Evolutionary conservation across 164 flowering plant genomes (phyloP), one percentile per base, ranked within the genome.

Genomic region (Vitis labrusca): DNA sequence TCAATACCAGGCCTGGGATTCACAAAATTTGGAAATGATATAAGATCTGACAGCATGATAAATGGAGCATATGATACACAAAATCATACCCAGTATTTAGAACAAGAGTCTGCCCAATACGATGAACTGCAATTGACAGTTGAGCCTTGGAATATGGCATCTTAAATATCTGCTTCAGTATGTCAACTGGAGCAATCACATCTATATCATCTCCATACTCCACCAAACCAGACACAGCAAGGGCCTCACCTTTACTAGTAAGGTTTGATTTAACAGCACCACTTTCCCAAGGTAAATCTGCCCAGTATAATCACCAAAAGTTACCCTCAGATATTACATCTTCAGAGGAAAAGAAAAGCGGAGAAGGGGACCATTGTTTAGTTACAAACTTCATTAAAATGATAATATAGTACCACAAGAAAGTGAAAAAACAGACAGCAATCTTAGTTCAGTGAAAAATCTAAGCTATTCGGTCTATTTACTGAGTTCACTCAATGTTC

Each of bases 121-220:
- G 97, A 57, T 81, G 91, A 69, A 95, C 98, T 15, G 96, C 98
- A 79, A 95, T 82, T 14, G 99, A 95, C 66, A 95, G 65, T 29
- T 92, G 93, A 77, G 91, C 91, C 80, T 86, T 95, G 55, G 99
- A 83, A 74, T 95, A 95, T 17, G 99, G 99, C 73, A 95, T 95
- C 82, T 92, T 92, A 81, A 95, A 95, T n/a, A 95, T 91, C 74
- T 95, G 99, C 82, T 95, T 95, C 72, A 92, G 64, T 76, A 95
- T 87, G 71, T 95, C 99, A 78, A 90, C 79, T 12, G 98, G 91
- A 63, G 92, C 96, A 77, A 95, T 90, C 51, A 95, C 96, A 79
- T 95, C 99, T 67, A 95, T 83, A 77, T 95, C 94, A 85, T 95
- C 97, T 63, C 96, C 98, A 81, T 90, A 88, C 75, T 92, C 94